Percentiles rank a stretch among this genome's conserved stretches.
Conservation (phyloP, 805 yeast species). For the Diddensiella caesifluorescens region DNA sequence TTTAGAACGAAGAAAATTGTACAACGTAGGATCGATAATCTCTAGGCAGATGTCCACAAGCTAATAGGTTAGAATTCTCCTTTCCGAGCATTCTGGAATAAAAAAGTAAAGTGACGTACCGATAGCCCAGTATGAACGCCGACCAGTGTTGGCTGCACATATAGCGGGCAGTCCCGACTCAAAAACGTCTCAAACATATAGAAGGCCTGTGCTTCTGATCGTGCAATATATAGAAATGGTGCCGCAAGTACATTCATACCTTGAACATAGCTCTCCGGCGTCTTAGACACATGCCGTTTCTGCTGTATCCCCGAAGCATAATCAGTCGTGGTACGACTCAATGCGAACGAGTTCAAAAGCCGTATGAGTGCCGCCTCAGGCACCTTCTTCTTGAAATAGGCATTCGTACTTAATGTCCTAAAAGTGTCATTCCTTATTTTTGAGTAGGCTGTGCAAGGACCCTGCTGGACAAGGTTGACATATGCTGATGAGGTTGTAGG, state of each 20-base stretch:
- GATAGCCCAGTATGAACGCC: conserved; percentile 76
- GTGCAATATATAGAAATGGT: conserved; percentile 69
- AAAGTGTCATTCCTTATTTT: conserved; percentile 84
- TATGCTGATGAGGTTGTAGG: conserved; percentile 54
- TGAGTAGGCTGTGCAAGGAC: conserved; percentile 53
- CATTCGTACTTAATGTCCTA: conserved; percentile 75
- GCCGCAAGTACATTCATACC: conserved; percentile 87
- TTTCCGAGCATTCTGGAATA: not conserved
- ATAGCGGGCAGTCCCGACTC: conserved; percentile 64
- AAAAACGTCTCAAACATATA: conserved; percentile 61
- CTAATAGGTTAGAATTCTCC: conserved; percentile 21
- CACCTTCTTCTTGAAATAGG: conserved; percentile 56
- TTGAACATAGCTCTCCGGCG: conserved; percentile 57
- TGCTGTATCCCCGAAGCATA: not conserved
- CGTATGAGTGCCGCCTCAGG: conserved; percentile 65
- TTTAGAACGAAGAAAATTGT: conserved; percentile 52
- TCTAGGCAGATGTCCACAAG: conserved; percentile 70
- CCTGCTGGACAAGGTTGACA: conserved; percentile 45
- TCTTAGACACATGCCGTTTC: not conserved
- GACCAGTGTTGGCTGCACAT: conserved; percentile 66
- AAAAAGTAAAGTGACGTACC: conserved; percentile 8
- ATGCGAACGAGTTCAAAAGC: conserved; percentile 66
- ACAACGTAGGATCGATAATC: conserved; percentile 68
- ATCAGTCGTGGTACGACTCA: conserved; percentile 18
- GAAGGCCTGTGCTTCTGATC: conserved; percentile 83